These are phyloP conservation scores for Digitaria exilis DNA, from an alignment of 202 grass and related monocot species.

Conservation along the genomic window DNA sequence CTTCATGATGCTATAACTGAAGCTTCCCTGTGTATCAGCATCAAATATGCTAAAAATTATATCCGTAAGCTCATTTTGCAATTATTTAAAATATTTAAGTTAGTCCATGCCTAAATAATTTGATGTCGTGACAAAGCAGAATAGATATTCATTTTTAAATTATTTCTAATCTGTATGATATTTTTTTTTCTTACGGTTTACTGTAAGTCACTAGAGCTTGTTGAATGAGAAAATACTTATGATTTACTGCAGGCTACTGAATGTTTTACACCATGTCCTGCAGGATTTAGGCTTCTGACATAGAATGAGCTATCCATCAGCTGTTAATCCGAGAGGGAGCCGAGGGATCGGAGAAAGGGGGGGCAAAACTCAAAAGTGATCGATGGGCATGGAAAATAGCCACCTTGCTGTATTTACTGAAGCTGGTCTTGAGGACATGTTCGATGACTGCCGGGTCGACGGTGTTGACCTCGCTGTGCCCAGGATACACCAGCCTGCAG, in stretches of 20 bases:
- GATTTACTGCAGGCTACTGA: too few relatives aligned
- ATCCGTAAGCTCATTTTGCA: too few relatives aligned
- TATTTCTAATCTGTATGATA: background rate
- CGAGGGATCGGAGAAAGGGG: background rate
- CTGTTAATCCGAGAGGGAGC: too few relatives aligned
- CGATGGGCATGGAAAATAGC: background rate
- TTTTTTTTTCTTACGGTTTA: background rate
- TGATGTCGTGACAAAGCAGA: background rate
- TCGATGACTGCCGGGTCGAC: conserved; percentile 61
- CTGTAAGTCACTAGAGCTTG: background rate
- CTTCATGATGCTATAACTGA: conserved; percentile 45
- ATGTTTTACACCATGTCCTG: conserved; percentile 4
- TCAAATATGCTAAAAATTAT: background rate
- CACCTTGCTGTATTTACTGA: conserved; percentile 85
- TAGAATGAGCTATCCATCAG: background rate
- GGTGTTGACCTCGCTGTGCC: conserved; percentile 52
- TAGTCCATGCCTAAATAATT: background rate
- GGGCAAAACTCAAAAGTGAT: background rate
- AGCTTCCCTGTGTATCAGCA: conserved; percentile 46
- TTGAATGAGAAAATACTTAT: too few relatives aligned
- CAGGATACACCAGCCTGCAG: conserved; percentile 42
- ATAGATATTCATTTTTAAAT: background rate
- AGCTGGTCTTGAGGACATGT: conserved; percentile 75
- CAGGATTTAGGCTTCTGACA: background rate
- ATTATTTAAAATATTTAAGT: background rate